A percentile compares a stretch with the other conserved stretches of the same genome.
Evolutionary conservation across 2,329 filamentous ascomycete genomes (phyloP).

Genomic region (Colletotrichum camelliae): DNA sequence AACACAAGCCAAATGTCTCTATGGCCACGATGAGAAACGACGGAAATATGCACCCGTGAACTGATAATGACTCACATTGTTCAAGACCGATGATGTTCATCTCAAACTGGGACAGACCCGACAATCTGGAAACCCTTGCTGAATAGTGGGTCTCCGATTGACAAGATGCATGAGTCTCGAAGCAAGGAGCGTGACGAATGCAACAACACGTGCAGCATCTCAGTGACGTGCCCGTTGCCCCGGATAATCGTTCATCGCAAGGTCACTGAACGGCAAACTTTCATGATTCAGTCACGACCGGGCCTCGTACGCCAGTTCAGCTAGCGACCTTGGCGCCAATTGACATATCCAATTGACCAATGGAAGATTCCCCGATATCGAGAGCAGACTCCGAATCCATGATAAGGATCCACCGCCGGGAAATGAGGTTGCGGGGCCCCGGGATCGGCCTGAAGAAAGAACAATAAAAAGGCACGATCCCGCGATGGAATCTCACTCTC

Average conservation of each 20-base stretch:
- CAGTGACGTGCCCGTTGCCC: background rate
- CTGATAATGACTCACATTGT: background rate
- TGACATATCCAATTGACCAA: background rate
- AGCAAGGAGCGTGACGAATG: background rate
- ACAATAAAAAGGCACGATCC: background rate
- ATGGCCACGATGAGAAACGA: background rate
- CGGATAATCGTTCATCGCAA: background rate
- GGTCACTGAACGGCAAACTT: background rate
- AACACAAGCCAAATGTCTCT: background rate
- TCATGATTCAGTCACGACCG: background rate
- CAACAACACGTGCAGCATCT: background rate
- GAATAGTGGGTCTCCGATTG: background rate
- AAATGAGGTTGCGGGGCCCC: constrained; percentile 16
- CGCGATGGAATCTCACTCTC: background rate
- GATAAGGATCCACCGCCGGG: constrained; percentile 3
- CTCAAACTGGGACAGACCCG: background rate
- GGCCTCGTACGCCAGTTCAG: background rate
- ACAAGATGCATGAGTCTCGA: background rate
- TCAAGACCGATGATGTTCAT: background rate
- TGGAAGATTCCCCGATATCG: background rate
- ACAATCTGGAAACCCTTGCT: background rate
- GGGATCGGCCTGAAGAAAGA: background rate
- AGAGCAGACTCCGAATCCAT: background rate
- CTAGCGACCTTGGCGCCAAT: background rate
- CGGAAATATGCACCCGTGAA: background rate